phyloP scores from a whole-genome alignment of 129 eudicot genomes.

The Scalesia atractyloides region DNA sequence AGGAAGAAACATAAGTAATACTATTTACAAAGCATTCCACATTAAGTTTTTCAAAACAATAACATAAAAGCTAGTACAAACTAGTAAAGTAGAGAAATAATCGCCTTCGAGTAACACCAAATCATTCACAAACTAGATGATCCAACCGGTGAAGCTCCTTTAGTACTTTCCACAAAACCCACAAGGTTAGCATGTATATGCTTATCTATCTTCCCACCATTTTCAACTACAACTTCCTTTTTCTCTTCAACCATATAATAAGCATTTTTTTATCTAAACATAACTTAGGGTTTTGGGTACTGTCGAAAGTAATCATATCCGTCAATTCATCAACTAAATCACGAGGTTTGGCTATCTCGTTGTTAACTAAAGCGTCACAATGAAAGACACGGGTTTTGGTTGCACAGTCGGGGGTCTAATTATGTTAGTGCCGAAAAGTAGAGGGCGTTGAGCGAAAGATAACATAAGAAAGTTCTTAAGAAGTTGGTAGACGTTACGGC shows the following conservation, averaged over 20 bases:
- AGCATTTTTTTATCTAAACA: slow-evolving; percentile 24
- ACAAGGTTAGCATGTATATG: slow-evolving; percentile 48
- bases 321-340: slow-evolving; percentile 41
- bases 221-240: slow-evolving; percentile 14
- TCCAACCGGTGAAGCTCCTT: slow-evolving; percentile 12
- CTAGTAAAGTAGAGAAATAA: not conserved
- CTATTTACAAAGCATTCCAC: slow-evolving; percentile 6
- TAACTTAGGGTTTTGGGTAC: slow-evolving; percentile 20
- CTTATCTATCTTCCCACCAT: slow-evolving; percentile 37
- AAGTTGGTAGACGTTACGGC: slow-evolving; percentile 37
- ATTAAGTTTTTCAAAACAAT: slow-evolving; percentile 3
- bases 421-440: slow-evolving; percentile 49
- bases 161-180: slow-evolving; percentile 46
- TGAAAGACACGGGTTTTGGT: slow-evolving; percentile 54
- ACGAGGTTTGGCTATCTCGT: slow-evolving; percentile 29
- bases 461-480: slow-evolving; percentile 33
- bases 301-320: slow-evolving; percentile 52
- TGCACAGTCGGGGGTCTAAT: slow-evolving; percentile 22
- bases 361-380: slow-evolving; percentile 34
- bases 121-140: slow-evolving; percentile 1
- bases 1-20: not conserved
- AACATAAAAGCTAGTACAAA: slow-evolving; percentile 3
- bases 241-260: slow-evolving; percentile 22
- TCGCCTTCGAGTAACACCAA: not conserved
- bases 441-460: slow-evolving; percentile 49